These are phyloP conservation scores for Datura wrightii DNA, from an alignment of 257 asterid species.

Conservation along the genomic window DNA sequence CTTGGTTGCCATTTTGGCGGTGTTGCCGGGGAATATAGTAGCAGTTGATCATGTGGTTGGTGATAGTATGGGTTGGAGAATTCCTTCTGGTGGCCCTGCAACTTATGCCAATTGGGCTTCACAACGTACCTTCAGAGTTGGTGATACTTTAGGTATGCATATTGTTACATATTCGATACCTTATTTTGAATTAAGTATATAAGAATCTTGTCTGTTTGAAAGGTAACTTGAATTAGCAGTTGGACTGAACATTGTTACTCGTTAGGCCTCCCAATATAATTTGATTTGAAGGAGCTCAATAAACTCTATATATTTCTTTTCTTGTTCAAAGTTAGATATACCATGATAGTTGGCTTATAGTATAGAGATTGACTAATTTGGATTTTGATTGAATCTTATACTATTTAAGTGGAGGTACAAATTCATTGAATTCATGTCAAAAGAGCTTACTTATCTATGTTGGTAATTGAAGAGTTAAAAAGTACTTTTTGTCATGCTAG, in stretches of 20 bases:
- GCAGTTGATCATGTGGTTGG: conserved; percentile 40
- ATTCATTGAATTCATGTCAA: background rate
- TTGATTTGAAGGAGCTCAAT: background rate
- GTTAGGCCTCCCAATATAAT: background rate
- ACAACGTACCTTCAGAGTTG: conserved; percentile 24
- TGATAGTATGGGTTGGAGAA: conserved; percentile 34
- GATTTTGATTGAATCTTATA: background rate
- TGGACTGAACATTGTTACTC: background rate
- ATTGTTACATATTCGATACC: background rate
- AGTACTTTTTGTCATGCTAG: background rate
- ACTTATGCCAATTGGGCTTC: conserved; percentile 38
- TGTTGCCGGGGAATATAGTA: conserved; percentile 16
- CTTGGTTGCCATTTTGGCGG: conserved; percentile 16
- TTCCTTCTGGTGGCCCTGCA: conserved; percentile 35
- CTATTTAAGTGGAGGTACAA: background rate
- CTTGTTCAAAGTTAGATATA: background rate
- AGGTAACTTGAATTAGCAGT: background rate
- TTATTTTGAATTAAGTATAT: no score
- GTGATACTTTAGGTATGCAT: conserved; percentile 39
- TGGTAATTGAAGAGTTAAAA: background rate
- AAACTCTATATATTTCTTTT: background rate
- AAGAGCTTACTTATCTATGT: background rate
- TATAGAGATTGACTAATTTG: background rate
- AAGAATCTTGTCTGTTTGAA: no score
- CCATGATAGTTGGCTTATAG: background rate